Percentiles rank a stretch among this genome's conserved stretches.
These are phyloP conservation scores for Phytophthora tubulina DNA, from an alignment of 352 stramenopile genomes.

Conservation along the genomic window DNA sequence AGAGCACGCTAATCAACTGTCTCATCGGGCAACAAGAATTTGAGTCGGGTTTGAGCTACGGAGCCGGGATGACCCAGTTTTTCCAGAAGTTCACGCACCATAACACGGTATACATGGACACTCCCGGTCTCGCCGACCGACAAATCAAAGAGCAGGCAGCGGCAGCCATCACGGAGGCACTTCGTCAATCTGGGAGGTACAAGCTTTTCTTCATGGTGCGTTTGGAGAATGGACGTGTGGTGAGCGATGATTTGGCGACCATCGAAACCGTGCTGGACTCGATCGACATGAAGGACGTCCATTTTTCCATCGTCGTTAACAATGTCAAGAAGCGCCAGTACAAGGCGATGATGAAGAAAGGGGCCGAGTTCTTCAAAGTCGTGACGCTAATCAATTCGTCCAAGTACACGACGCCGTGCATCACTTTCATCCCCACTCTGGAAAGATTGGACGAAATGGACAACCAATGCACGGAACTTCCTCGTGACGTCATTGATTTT, in stretches of 20 bases:
- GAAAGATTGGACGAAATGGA: not conserved
- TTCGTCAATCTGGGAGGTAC: constrained; percentile 27
- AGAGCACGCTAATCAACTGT: constrained; percentile 45
- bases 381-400: constrained; percentile 18
- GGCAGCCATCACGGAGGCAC: constrained; percentile 23
- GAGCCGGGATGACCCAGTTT: constrained; percentile 20
- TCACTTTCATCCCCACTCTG: constrained; percentile 30
- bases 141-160: not conserved
- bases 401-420: constrained; percentile 19
- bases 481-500: not conserved
- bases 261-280: constrained; percentile 34
- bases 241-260: constrained; percentile 28
- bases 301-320: constrained; percentile 36
- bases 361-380: constrained; percentile 13
- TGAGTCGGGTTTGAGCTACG: constrained; percentile 22
- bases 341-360: constrained; percentile 14
- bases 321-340: constrained; percentile 30
- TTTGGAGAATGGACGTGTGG: constrained; percentile 29
- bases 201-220: constrained; percentile 44
- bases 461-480: not conserved
- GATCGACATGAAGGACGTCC: constrained; percentile 22
- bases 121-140: constrained; percentile 17
- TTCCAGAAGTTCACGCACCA: constrained; percentile 26
- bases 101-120: constrained; percentile 18
- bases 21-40: constrained; percentile 17